Base-by-base conservation (phyloP, 2,329 filamentous ascomycete genomes). In the Fusarium oxysporum region DNA sequence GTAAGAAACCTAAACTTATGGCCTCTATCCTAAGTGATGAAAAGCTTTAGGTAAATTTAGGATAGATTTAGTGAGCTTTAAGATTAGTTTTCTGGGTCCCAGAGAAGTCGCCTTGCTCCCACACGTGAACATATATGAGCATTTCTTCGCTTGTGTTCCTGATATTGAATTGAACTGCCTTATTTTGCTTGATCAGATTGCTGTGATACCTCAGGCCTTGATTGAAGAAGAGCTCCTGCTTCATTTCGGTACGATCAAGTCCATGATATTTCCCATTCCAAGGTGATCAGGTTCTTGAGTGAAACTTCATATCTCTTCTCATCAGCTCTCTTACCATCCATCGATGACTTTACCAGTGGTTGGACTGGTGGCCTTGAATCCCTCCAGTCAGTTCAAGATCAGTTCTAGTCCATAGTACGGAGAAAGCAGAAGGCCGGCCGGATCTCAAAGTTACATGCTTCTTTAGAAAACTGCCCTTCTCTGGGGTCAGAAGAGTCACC, bases 401-500 rank as follows among this genome's bases (percentile, higher is more conserved):
- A 56, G 5, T 83, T 81, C 53, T 74, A 58, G 50, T 48, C 59
- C 2, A 79, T 82, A 75, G n/a, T 82, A 16, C 73, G 73, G 30
- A 64, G 73, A 40, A 51, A 45, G 9, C 69, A 60, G 6, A 55
- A 77, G 37, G 62, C 13, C 4, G 60, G 69, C 12, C 50, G 68
- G 38, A 37, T 21, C 53, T 80, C 13, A 70, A 80, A 40, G 70
- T 82, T 21, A 77, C 76, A 14, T 81, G 81, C 65, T 83, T 83
- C 68, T 81, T 77, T 37, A 81, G 83, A 72, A 80, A 82, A 64
- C 69, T 82, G 17, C 77, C 79, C 12, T 23, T 80, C 23, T 59
- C 68, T 19, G 56, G 21, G 6, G 38, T 77, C 43, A 76, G 77
- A 13, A 61, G 58, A 44, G 73, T 81, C 10, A 76, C 81, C 8